Base-by-base conservation (phyloP, 352 stramenopile species). In the Globisporangium lucens region DNA sequence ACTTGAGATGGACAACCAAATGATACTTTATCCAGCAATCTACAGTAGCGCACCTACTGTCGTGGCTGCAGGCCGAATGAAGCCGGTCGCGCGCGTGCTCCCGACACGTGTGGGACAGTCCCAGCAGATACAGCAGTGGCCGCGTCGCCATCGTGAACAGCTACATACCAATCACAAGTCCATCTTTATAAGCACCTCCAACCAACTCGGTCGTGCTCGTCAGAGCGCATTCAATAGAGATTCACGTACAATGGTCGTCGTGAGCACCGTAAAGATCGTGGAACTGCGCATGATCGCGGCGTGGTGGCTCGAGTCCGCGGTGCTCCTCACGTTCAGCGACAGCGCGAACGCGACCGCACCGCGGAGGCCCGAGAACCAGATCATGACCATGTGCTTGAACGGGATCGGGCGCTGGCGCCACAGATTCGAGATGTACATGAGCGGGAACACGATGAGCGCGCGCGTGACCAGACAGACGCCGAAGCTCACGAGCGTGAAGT, bases 311-410 rank as follows among this genome's bases (percentile, higher is more conserved):
- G 69, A 76, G 22, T 79, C 71, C 9, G 56, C 66, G 5, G 74
- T 61, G 56, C 29, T 90, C 38, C 65, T 74, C 17, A 93, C 84
- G 49, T 95, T 95, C 1, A 93, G 75, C n/a, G 81, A 82, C 38
- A 97, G 80, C 27, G 92, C 91, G 67, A 98, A 97, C 12, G 89
- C 86, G 30, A 97, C 85, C 46, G 90, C 70, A 20, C 90, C 90
- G 30, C 90, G 81, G 10, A 97, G 74, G 7, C 90, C 90, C 12
- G 84, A 83, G 67, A 96, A 95, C 83, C 84, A 97, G 57, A 97
- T 80, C 56, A 79, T 72, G 33, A 79, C 15, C 74, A 79, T 76
- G 63, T 79, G 73, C 55, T 53, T 65, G 20, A 77, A 64, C 24
- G 76, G 76, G 47, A 83, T 83, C 60, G 68, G 61, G 4, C 52